phyloP scores from a whole-genome alignment of 2,329 filamentous ascomycete species.

The Coniochaeta sp. region DNA sequence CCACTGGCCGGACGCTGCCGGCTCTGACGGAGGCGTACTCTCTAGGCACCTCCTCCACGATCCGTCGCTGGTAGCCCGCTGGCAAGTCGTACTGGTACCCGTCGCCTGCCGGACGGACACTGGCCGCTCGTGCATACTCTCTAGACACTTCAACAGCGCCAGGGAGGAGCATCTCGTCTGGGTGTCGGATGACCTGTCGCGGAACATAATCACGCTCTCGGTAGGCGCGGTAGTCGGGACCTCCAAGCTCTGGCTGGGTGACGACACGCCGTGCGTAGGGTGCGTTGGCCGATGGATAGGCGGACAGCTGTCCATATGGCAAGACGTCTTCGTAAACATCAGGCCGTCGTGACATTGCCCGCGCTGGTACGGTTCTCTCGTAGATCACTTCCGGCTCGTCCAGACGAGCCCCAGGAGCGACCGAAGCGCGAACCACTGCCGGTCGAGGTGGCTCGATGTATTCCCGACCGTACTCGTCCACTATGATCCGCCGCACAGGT shows the following conservation, averaged over 20 bases:
- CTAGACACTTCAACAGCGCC: conserved; percentile 34
- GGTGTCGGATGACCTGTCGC: conserved; percentile 35
- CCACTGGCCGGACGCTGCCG: conserved; percentile 14
- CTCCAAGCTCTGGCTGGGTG: conserved; percentile 53
- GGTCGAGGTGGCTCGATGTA: conserved; percentile 53
- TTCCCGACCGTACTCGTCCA: conserved; percentile 78
- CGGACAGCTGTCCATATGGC: conserved; percentile 44
- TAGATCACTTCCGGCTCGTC: conserved; percentile 39
- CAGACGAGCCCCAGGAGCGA: conserved; percentile 35
- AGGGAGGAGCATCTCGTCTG: conserved; percentile 39
- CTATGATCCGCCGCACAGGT: conserved; percentile 60
- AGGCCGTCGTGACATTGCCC: conserved; percentile 44
- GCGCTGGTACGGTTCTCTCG: conserved; percentile 47
- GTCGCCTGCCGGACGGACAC: conserved; percentile 10
- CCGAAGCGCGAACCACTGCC: conserved; percentile 40
- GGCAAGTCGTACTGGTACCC: conserved; percentile 15
- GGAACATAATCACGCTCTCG: conserved; percentile 52
- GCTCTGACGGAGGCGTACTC: conserved; percentile 12
- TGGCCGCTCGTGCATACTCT: conserved; percentile 36
- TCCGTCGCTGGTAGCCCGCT: conserved; percentile 13
- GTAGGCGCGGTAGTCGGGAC: conserved; percentile 45
- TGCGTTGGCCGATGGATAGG: conserved; percentile 32
- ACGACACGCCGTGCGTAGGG: conserved; percentile 45
- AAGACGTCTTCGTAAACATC: conserved; percentile 38
- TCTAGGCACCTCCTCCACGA: conserved; percentile 6